Evolutionary conservation across 176 grass and related monocot genomes (phyloP).

Genomic region (Juncus effusus): DNA sequence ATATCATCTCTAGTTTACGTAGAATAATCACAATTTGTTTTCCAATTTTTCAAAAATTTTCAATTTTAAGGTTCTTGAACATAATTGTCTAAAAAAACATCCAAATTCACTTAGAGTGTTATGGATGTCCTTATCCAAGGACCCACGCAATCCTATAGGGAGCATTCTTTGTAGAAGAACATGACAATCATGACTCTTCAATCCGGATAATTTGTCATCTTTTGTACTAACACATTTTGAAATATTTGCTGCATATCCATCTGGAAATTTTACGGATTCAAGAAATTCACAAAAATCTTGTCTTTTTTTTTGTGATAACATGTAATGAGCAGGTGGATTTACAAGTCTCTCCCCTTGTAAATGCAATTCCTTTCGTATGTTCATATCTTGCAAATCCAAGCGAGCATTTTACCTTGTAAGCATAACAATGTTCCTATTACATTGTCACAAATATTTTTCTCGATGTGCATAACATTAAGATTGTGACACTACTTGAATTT

Average conservation of each 20-base stretch:
- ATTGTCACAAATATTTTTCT: constrained; percentile 20
- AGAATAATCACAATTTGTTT: constrained; percentile 13
- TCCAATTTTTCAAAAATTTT: constrained; percentile 9
- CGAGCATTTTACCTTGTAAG: constrained; percentile 8
- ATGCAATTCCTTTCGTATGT: constrained; percentile 18
- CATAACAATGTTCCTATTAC: not conserved
- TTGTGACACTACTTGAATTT: not conserved
- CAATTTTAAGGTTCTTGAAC: constrained; percentile 4
- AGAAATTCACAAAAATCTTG: not conserved
- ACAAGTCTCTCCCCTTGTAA: not conserved
- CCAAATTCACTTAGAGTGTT: not conserved
- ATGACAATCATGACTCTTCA: constrained; percentile 27
- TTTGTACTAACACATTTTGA: constrained; percentile 17
- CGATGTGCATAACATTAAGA: constrained; percentile 1
- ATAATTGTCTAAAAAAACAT: constrained; percentile 19
- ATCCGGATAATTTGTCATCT: constrained; percentile 4
- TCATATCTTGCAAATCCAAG: constrained; percentile 14
- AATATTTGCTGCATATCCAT: constrained; percentile 25
- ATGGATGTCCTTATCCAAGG: not conserved
- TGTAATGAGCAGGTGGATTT: not conserved
- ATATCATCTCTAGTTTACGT: constrained; percentile 29
- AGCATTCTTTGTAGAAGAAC: constrained; percentile 20
- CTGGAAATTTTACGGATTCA: not conserved
- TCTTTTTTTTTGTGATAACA: not conserved
- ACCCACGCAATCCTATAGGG: constrained; percentile 5